These are phyloP conservation scores for Neurospora sublineolata DNA, from an alignment of 495 filamentous ascomycete genomes.

Conservation along the genomic window DNA sequence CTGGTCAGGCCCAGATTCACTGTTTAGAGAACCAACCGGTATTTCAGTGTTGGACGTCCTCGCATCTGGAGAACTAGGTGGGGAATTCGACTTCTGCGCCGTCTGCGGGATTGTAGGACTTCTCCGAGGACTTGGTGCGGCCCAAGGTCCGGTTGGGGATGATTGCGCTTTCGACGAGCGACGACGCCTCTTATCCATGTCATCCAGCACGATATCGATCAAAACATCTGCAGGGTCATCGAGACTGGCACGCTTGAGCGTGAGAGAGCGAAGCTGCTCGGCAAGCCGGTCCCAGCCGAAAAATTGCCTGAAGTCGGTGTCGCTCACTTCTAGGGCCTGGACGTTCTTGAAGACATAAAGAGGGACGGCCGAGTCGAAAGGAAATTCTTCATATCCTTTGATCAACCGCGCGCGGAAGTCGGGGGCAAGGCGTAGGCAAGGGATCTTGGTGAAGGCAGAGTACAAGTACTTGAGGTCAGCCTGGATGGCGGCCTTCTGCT, in stretches of 20 bases:
- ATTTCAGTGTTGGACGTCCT: slow-evolving; percentile 34
- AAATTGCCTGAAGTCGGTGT: slow-evolving; percentile 92
- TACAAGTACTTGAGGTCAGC: slow-evolving; percentile 90
- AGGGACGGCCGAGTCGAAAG: slow-evolving; percentile 95
- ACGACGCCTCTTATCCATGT: slow-evolving; percentile 81
- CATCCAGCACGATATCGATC: slow-evolving; percentile 86
- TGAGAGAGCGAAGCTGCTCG: slow-evolving; percentile 80
- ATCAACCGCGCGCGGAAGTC: slow-evolving; percentile 84
- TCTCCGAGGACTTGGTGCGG: slow-evolving; percentile 45
- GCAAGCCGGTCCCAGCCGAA: slow-evolving; percentile 91
- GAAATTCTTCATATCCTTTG: slow-evolving; percentile 90
- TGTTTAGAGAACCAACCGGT: slow-evolving; percentile 32
- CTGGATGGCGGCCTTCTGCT: slow-evolving; percentile 71
- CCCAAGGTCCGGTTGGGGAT: slow-evolving; percentile 60
- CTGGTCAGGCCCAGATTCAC: slow-evolving; percentile 30
- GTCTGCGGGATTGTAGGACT: slow-evolving; percentile 43
- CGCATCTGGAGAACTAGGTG: slow-evolving; percentile 54
- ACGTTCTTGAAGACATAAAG: slow-evolving; percentile 93
- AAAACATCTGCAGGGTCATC: slow-evolving; percentile 86
- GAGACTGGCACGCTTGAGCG: slow-evolving; percentile 74
- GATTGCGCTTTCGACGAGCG: slow-evolving; percentile 75
- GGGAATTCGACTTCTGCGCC: slow-evolving; percentile 47
- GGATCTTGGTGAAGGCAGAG: slow-evolving; percentile 97
- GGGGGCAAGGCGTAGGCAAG: slow-evolving; percentile 74
- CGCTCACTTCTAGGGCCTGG: slow-evolving; percentile 81